Conservation (phyloP, 768 basidiomycete genomes). For the Xerocomellus intermedius region DNA sequence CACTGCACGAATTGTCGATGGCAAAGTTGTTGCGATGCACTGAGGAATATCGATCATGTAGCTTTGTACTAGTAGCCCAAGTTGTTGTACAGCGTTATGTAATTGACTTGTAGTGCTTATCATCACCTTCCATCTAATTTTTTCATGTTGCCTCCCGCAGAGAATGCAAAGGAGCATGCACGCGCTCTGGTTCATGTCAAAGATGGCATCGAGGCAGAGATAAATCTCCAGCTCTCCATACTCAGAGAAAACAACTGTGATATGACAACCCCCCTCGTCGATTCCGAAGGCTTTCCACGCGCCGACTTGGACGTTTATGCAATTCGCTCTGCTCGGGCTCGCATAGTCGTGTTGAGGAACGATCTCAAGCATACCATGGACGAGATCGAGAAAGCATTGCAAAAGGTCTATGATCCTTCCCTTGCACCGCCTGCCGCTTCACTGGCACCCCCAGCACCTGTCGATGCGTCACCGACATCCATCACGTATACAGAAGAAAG, state of each 20-base stretch:
- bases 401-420: constrained; percentile 60
- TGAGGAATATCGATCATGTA: not conserved
- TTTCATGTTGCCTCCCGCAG: constrained; percentile 41
- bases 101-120: not conserved
- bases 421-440: constrained; percentile 3
- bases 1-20: constrained; percentile 47
- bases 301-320: constrained; percentile 83
- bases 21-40: constrained; percentile 47
- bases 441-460: constrained; percentile 13
- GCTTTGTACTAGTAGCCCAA: not conserved
- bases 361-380: constrained; percentile 68
- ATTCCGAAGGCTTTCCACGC: constrained; percentile 86
- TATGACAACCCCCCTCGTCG: constrained; percentile 75
- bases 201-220: constrained; percentile 69
- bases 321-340: constrained; percentile 69
- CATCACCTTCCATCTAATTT: not conserved
- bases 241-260: constrained; percentile 62
- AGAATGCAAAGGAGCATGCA: constrained; percentile 54
- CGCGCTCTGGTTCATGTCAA: constrained; percentile 65
- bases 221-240: constrained; percentile 59
- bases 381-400: constrained; percentile 64
- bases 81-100: constrained; percentile 8
- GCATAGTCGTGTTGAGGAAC: constrained; percentile 80
- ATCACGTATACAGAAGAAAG: constrained; percentile 12
- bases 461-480: constrained; percentile 25